Base-by-base conservation (phyloP, 441 rosid genomes). In the Croton setiger region DNA sequence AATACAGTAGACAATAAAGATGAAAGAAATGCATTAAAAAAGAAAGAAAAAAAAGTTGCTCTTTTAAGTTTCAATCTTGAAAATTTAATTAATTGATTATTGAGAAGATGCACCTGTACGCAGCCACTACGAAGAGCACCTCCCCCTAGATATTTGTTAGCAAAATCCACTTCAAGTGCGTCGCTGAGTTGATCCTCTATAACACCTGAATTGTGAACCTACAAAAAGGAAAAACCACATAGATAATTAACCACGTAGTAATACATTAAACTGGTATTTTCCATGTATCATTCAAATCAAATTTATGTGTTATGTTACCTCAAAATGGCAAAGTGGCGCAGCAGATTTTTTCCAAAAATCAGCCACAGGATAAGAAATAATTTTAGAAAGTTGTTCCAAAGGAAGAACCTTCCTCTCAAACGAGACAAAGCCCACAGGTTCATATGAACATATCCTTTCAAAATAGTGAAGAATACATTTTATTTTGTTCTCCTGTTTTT, bases 161-260 rank as follows among this genome's bases (percentile, higher is more conserved):
- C 95, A 74, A 95, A 95, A 87, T 95, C 99, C 75, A 90, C 96
- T 81, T 84, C 91, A 61, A 92, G 83, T 63, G 91, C 87, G 62
- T 74, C 87, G 20, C 44, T 64, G 37, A 82, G 63, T 45, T 92
- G 92, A 75, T 95, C 95, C 83, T 95, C 99, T 67, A 95, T 88
- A 27, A 80, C 70, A 55, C 98, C 98, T 60, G 80, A 77, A 72
- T 76, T 58, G 57, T 73, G 76, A 72, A 86, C 85, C 99, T 95
- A 76, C 44, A 75, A 51, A 44, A 59, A 52, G n/a, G 48, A 18
- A 78, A 58, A 70, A 64, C 17, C 12, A 7, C 11, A 0, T 6
- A 20, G 56, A 63, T 44, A 9, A 68, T 35, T 49, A 41, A 55
- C 31, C 35, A 3, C 17, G 65, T 27, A 2, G 31, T 27, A 53